Conservation (phyloP, 148 eudicot genomes). For the Persicaria maculosa region DNA sequence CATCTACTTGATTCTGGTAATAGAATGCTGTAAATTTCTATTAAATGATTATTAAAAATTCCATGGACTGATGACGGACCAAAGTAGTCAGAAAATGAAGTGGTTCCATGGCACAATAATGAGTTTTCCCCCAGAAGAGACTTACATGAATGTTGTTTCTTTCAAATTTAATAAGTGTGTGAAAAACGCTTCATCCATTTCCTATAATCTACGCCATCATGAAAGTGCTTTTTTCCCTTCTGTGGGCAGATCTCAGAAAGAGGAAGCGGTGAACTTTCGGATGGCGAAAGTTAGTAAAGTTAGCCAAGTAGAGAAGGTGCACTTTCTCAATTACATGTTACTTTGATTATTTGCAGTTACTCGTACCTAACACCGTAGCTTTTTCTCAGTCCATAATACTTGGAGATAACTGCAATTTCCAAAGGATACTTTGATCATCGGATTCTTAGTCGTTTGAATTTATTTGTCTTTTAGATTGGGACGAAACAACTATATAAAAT, state of each 20-base stretch:
- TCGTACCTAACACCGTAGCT: too few species aligned
- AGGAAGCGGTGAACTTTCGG: slow-evolving; percentile 39
- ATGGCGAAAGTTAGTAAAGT: slow-evolving; percentile 31
- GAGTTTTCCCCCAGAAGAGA: not conserved
- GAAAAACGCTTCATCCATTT: not conserved
- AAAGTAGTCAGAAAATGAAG: not conserved
- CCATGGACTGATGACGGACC: not conserved
- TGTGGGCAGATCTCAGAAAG: slow-evolving; percentile 32
- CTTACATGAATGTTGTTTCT: not conserved
- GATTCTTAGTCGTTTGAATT: not conserved
- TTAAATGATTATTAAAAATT: not conserved
- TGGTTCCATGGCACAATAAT: not conserved
- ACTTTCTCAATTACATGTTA: not conserved
- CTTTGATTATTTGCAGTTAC: not conserved
- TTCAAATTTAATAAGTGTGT: not conserved
- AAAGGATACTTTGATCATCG: not conserved
- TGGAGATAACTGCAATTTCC: not conserved
- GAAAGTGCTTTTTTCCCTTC: not conserved
- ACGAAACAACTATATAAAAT: not conserved
- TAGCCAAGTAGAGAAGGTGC: slow-evolving; percentile 45
- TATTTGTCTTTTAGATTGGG: not conserved
- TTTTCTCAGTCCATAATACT: not conserved
- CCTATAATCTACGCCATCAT: not conserved
- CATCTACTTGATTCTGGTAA: not conserved
- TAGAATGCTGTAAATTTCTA: not conserved